A percentile compares a stretch with the other conserved stretches of the same genome.
Conservation (phyloP, 192 early-diverging fungal genomes). For the Anaeromyces robustus region DNA sequence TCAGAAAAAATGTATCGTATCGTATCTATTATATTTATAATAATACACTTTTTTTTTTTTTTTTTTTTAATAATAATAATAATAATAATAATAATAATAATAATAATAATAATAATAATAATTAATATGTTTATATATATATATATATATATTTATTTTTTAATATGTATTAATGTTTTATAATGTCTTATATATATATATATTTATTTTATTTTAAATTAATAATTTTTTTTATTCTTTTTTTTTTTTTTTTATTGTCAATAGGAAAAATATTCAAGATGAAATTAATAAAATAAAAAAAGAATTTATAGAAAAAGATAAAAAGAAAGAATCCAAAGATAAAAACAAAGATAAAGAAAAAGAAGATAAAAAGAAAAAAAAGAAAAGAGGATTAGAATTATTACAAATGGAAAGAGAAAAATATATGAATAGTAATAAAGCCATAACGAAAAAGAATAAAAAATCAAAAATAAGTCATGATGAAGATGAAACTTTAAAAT, state of each 20-base stretch:
- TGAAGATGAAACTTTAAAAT: slow-evolving; percentile 13
- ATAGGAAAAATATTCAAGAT: slow-evolving; percentile 17
- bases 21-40: too few species aligned
- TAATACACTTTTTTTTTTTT: too few species aligned
- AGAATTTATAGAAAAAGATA: slow-evolving; percentile 30
- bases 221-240: too few species aligned
- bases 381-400: slow-evolving; percentile 5
- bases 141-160: background rate
- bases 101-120: too few species aligned
- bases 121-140: background rate
- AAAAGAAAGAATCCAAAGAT: slow-evolving; percentile 24
- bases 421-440: background rate
- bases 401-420: slow-evolving; percentile 1
- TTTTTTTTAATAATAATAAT: too few species aligned
- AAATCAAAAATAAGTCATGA: slow-evolving; percentile 16
- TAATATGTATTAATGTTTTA: background rate
- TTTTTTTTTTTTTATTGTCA: too few species aligned
- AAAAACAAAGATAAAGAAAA: slow-evolving; percentile 9
- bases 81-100: too few species aligned
- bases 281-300: slow-evolving; percentile 46
- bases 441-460: slow-evolving; percentile 7
- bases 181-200: too few species aligned
- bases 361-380: slow-evolving; percentile 12
- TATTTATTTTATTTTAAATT: too few species aligned
- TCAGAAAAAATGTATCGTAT: background rate